Conservation (phyloP, 2,329 filamentous ascomycete genomes). For the Clonostachys solani region DNA sequence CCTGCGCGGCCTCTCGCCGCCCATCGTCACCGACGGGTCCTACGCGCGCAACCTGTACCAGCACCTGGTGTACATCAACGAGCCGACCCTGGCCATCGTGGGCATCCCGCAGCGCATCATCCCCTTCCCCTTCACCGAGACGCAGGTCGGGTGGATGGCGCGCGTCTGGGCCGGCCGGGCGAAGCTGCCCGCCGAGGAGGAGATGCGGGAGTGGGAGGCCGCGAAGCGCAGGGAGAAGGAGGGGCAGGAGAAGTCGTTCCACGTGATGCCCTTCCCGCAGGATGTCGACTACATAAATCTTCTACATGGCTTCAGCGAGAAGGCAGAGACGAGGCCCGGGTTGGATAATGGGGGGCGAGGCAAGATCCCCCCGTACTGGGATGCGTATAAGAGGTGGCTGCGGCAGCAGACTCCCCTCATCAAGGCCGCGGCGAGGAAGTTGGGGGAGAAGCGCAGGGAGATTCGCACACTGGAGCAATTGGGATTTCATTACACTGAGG, state of each 20-base stretch:
- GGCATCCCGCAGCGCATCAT: slow-evolving; percentile 64
- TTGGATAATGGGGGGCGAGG: slow-evolving; percentile 29
- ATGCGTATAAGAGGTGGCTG: slow-evolving; percentile 30
- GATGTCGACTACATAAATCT: slow-evolving; percentile 59
- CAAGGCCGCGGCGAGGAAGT: slow-evolving; percentile 28
- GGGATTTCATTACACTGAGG: slow-evolving; percentile 29
- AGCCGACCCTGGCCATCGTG: slow-evolving; percentile 64
- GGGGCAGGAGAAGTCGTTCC: slow-evolving; percentile 28
- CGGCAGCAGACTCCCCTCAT: slow-evolving; percentile 32
- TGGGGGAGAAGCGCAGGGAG: slow-evolving; percentile 25
- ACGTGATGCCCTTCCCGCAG: slow-evolving; percentile 39
- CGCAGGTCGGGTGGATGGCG: slow-evolving; percentile 62
- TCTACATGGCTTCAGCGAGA: slow-evolving; percentile 42
- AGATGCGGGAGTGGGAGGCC: slow-evolving; percentile 61
- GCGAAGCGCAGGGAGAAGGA: slow-evolving; percentile 42
- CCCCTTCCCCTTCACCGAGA: slow-evolving; percentile 68
- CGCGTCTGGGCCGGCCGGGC: slow-evolving; percentile 63
- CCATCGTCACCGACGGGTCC: slow-evolving; percentile 53
- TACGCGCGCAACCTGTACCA: slow-evolving; percentile 66
- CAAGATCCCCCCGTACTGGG: slow-evolving; percentile 32
- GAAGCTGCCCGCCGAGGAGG: slow-evolving; percentile 40
- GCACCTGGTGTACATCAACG: slow-evolving; percentile 62
- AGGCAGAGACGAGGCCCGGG: slow-evolving; percentile 18
- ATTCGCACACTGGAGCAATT: slow-evolving; percentile 27
- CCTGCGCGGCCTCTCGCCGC: slow-evolving; percentile 33